phyloP scores from a whole-genome alignment of 352 stramenopile genomes.

The Globisporangium splendens region DNA sequence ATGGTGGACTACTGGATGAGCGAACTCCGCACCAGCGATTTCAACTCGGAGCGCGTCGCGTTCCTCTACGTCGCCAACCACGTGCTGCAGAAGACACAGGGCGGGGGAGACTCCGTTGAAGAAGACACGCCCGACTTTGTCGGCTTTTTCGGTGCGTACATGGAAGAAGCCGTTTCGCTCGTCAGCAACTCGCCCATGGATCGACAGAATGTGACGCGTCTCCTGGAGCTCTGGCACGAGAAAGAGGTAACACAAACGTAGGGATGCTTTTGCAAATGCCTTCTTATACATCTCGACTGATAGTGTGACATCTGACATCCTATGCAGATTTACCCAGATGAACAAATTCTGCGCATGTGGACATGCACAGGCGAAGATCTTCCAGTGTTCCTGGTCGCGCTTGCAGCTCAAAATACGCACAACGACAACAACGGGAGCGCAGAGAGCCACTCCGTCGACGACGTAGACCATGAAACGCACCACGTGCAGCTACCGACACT shows the following conservation, averaged over 20 bases:
- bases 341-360: constrained; percentile 71
- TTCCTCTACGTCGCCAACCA: constrained; percentile 86
- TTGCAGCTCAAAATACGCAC: constrained; percentile 2
- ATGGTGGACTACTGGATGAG: constrained; percentile 72
- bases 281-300: too few relatives aligned
- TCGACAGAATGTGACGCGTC: constrained; percentile 63
- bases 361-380: constrained; percentile 73
- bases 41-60: constrained; percentile 75
- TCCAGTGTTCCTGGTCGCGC: constrained; percentile 39
- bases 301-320: not conserved
- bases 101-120: too few relatives aligned
- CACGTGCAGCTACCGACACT: constrained; percentile 17
- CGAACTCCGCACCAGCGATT: constrained; percentile 62
- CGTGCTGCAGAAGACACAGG: constrained; percentile 65
- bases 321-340: constrained; percentile 40
- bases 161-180: constrained; percentile 75
- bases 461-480: constrained; percentile 28
- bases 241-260: constrained; percentile 32
- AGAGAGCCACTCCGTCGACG: constrained; percentile 12
- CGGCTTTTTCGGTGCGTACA: constrained; percentile 29
- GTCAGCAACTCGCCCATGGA: constrained; percentile 85
- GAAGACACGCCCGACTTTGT: constrained; percentile 18
- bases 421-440: constrained; percentile 5
- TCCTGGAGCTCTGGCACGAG: constrained; percentile 77
- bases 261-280: too few relatives aligned